phyloP scores from a whole-genome alignment of 31 red algal genomes.

The Bonnemaisonia californica region DNA sequence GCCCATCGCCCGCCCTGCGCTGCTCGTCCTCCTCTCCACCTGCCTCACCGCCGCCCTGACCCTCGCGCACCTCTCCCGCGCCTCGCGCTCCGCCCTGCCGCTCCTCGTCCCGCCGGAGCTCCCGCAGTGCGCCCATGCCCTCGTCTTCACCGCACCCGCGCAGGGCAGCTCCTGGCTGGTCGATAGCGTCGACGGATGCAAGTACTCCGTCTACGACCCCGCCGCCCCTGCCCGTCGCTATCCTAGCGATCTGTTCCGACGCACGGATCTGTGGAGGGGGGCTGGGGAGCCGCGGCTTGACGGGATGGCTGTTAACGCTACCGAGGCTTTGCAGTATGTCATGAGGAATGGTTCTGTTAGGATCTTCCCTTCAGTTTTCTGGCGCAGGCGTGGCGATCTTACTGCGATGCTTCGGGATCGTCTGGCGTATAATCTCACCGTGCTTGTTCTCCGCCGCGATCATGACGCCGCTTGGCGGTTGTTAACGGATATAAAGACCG shows the following conservation, averaged over 20 bases:
- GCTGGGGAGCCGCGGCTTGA: slow-evolving; percentile 11
- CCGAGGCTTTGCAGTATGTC: slow-evolving; percentile 20
- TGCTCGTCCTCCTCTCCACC: too few species aligned
- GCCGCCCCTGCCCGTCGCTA: not conserved
- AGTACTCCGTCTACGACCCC: not conserved
- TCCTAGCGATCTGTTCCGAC: slow-evolving; percentile 1
- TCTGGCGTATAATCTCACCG: not conserved
- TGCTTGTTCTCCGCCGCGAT: slow-evolving; percentile 19
- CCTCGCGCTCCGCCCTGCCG: not conserved
- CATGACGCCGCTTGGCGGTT: slow-evolving; percentile 40
- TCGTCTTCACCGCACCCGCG: slow-evolving; percentile 12
- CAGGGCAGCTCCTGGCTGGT: slow-evolving; percentile 37
- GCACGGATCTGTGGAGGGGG: slow-evolving; percentile 39
- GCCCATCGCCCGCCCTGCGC: not conserved
- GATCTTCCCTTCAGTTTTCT: slow-evolving; percentile 41
- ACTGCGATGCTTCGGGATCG: not conserved
- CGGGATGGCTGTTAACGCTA: not conserved
- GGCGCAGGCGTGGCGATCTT: slow-evolving; percentile 10
- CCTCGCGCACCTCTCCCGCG: not conserved
- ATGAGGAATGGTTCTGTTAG: not conserved
- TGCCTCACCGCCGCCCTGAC: too few species aligned
- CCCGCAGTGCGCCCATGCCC: slow-evolving; percentile 2
- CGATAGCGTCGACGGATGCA: slow-evolving; percentile 16
- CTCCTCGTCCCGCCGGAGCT: not conserved
- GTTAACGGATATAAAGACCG: not conserved